Percentiles rank a stretch among this genome's conserved stretches.
Conservation (phyloP, 164 flowering plant species). For the Liriodendron chinense region DNA sequence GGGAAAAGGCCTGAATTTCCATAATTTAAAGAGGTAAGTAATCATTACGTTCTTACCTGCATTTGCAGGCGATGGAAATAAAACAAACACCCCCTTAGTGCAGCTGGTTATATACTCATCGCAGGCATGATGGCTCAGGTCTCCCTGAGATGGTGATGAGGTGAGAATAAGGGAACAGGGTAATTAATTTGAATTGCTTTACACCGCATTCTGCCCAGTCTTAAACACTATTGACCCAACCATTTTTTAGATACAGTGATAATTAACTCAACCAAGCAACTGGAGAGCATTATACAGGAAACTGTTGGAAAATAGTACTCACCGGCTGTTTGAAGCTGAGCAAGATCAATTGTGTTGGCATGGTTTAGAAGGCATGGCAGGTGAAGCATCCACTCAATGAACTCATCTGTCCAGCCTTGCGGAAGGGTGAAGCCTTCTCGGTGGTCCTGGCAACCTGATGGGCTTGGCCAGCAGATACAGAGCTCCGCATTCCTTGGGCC, state of each 20-base stretch:
- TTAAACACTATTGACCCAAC: not conserved
- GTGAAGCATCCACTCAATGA: constrained; percentile 91
- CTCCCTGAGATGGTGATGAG: too few relatives aligned
- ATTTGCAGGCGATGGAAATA: too few relatives aligned
- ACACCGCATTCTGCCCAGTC: too few relatives aligned
- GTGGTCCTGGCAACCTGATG: constrained; percentile 47
- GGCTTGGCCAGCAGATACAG: constrained; percentile 42
- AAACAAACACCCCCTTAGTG: too few relatives aligned
- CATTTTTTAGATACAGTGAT: not conserved
- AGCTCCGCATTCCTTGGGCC: constrained; percentile 91
- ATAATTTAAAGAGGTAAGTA: too few relatives aligned
- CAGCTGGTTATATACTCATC: too few relatives aligned
- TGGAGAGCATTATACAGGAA: not conserved
- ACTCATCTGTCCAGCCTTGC: constrained; percentile 50
- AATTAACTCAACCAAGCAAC: not conserved
- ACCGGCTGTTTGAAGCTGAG: constrained; percentile 1
- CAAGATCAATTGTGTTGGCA: not conserved
- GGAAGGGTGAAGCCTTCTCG: constrained; percentile 41
- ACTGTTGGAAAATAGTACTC: not conserved
- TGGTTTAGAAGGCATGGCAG: constrained; percentile 28
- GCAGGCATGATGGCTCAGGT: too few relatives aligned
- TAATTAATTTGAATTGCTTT: too few relatives aligned
- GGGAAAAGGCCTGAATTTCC: too few relatives aligned
- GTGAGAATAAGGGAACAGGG: too few relatives aligned
- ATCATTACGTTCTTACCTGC: too few relatives aligned